phyloP scores from a whole-genome alignment of 2,329 filamentous ascomycete genomes.

The Pseudocercospora musae region DNA sequence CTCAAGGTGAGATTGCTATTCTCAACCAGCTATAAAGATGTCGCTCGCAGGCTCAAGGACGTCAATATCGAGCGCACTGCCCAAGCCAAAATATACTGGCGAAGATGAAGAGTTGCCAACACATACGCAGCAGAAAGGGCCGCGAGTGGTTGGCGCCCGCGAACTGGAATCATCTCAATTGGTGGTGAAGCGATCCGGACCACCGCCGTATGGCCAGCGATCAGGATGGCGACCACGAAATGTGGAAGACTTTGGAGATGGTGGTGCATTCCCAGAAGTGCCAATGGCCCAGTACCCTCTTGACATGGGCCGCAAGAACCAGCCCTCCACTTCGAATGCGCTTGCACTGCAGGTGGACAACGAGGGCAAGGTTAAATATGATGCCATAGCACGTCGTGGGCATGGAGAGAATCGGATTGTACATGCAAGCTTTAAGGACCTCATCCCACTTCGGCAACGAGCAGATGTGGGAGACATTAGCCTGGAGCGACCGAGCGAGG shows the following conservation, averaged over 20 bases:
- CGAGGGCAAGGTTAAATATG: conserved; percentile 93
- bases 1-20: neutral
- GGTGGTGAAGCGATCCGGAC: conserved; percentile 76
- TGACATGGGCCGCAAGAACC: conserved; percentile 81
- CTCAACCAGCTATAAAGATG: conserved; percentile 13
- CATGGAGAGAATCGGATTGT: conserved; percentile 81
- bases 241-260: conserved; percentile 91
- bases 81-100: conserved; percentile 86
- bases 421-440: conserved; percentile 92
- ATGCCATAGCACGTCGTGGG: conserved; percentile 86
- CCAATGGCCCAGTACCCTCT: conserved; percentile 92
- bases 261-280: conserved; percentile 92
- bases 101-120: conserved; percentile 78
- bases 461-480: conserved; percentile 91
- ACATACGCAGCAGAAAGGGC: conserved; percentile 71
- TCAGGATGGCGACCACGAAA: conserved; percentile 85
- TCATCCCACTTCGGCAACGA: conserved; percentile 89
- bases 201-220: conserved; percentile 83
- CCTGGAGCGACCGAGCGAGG: conserved; percentile 76
- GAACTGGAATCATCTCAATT: conserved; percentile 83
- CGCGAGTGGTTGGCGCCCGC: conserved; percentile 74
- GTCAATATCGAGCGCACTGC: conserved; percentile 74
- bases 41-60: conserved; percentile 22
- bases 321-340: conserved; percentile 69
- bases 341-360: conserved; percentile 87